Conservation (phyloP, 257 asterid genomes). For the Capsicum chinense region DNA sequence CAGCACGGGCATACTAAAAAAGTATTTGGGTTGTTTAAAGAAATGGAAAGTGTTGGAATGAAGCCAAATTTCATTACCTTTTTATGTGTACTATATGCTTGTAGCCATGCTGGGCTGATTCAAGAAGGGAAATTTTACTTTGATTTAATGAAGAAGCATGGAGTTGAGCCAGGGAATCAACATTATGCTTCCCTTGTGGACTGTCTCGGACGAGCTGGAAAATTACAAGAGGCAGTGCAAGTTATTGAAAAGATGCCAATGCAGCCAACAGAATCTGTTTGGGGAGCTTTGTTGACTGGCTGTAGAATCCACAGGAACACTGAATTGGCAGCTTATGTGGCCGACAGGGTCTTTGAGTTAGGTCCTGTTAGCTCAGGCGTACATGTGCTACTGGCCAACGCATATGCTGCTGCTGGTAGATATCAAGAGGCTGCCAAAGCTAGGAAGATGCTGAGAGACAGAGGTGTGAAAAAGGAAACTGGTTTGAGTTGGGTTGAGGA, state of each 20-base stretch:
- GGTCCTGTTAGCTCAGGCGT: constrained; percentile 78
- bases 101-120: constrained; percentile 83
- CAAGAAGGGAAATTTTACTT: constrained; percentile 68
- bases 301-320: constrained; percentile 69
- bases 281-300: constrained; percentile 92
- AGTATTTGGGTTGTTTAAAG: constrained; percentile 62
- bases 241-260: constrained; percentile 76
- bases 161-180: constrained; percentile 70
- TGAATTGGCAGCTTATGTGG: constrained; percentile 75
- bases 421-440: constrained; percentile 88
- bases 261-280: constrained; percentile 72
- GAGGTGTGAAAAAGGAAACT: constrained; percentile 80
- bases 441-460: constrained; percentile 71
- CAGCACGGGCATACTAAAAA: constrained; percentile 66
- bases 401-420: constrained; percentile 82
- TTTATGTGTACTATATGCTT: constrained; percentile 67
- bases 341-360: constrained; percentile 68
- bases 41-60: constrained; percentile 51
- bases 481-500: constrained; percentile 95
- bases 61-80: constrained; percentile 82
- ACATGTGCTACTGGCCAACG: constrained; percentile 69
- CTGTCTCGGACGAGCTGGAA: constrained; percentile 85
- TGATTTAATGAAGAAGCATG: constrained; percentile 59
- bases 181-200: constrained; percentile 93
- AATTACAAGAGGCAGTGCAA: constrained; percentile 68